Conservation (phyloP, 768 basidiomycete genomes). For the Sistotremastrum suecicum region DNA sequence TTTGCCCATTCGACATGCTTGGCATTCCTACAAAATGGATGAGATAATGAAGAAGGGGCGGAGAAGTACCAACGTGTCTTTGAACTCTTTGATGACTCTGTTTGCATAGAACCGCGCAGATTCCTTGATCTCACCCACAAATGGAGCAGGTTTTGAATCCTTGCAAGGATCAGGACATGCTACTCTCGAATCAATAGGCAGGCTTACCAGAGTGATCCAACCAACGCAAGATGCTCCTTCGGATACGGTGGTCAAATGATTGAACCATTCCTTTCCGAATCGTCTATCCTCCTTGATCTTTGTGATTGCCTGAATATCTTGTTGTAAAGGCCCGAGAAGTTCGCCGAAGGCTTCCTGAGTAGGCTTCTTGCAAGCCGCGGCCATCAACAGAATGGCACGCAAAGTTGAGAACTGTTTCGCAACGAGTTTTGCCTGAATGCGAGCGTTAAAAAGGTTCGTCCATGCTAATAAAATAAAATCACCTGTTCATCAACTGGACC, state of each 20-base stretch:
- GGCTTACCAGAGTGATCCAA: conserved; percentile 75
- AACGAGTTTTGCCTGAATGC: conserved; percentile 48
- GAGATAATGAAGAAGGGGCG: conserved; percentile 4
- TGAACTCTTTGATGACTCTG: conserved; percentile 82
- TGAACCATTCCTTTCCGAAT: conserved; percentile 69
- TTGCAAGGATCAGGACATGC: conserved; percentile 9
- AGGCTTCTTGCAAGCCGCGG: conserved; percentile 70
- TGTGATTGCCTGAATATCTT: conserved; percentile 60
- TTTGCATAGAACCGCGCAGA: conserved; percentile 80
- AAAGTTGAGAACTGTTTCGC: conserved; percentile 54
- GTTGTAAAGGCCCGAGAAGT: conserved; percentile 54
- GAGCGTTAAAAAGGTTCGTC: background rate
- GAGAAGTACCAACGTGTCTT: conserved; percentile 56
- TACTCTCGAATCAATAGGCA: background rate
- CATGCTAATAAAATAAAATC: conserved; percentile 12
- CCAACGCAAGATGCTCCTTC: conserved; percentile 73
- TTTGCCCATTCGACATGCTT: conserved; percentile 86
- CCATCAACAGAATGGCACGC: conserved; percentile 51
- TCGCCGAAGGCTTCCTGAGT: conserved; percentile 39
- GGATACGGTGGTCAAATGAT: conserved; percentile 66
- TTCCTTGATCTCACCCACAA: conserved; percentile 74
- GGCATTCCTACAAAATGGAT: conserved; percentile 43
- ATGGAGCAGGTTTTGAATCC: conserved; percentile 70
- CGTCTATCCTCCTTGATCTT: conserved; percentile 71
- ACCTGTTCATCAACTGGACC: conserved; percentile 73